Base-by-base conservation (phyloP, 106 monocot genomes). In the Acorus gramineus region DNA sequence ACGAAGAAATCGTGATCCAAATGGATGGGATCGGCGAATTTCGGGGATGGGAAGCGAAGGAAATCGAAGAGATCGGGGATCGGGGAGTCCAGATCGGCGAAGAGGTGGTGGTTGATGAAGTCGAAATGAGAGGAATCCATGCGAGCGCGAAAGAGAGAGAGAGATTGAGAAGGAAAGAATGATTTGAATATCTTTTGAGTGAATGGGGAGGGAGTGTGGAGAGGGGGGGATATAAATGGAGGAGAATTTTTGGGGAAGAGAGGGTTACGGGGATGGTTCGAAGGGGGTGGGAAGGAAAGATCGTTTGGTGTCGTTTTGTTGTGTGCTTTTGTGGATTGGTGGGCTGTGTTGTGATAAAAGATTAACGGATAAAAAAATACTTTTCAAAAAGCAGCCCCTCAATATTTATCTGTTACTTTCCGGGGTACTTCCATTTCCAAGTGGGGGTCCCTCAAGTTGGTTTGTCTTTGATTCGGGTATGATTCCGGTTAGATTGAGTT, bases 91-190 rank as follows among this genome's bases (percentile, higher is more conserved):
- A 42, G 7, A 14, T 67, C 78, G 49, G 62, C 74, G 56, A 73
- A 70, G 52, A 78, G 73, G 69, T 74, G 74, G 7, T 77, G 65
- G 43, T 69, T 60, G 56, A 82, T 78, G 55, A 78, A 56, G 14
- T 78, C 78, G 70, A 82, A 62, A 44, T 69, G 52, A 45, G 65
- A 74, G 60, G 59, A 59, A 6, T 12, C 28, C 5, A 28, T 5
- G 59, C 14, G 59, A 6, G 11, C 4, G 1, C 4, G 59, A 43
- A 43, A 59, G 4, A 43, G 59, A 2, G 3, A 42, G 12, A 42
- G 59, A 8, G 59, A 63, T n/a, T 3, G 3, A 13, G 6, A 64
- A 49, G 49, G 14, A 55, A 3, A 28, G 57, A 57, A 28, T 6
- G 6, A 13, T 2, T 6, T n/a, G 28, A 9, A 57, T 2, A 13